phyloP scores from a whole-genome alignment of 140 eudicot species.

The Anethum foeniculum region DNA sequence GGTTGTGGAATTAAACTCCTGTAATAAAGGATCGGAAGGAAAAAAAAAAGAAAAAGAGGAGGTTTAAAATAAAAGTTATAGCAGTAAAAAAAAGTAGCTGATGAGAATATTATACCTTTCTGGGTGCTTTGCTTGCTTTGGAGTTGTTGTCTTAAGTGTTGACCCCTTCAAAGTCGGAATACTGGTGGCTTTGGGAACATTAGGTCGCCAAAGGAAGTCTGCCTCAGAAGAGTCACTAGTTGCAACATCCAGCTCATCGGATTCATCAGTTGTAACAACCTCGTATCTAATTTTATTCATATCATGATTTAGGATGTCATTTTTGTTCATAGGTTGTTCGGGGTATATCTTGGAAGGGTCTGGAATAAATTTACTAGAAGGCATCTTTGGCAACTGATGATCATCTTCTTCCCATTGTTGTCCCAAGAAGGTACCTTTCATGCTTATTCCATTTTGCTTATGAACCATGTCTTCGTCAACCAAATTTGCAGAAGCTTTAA shows the following conservation, averaged over 20 bases:
- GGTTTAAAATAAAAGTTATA: not conserved
- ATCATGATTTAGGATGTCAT: not conserved
- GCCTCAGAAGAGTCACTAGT: conserved; percentile 47
- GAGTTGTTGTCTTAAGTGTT: conserved; percentile 27
- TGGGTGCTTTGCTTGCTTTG: conserved; percentile 21
- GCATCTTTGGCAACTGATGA: conserved; percentile 20
- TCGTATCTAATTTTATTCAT: conserved; percentile 15
- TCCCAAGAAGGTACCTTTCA: not conserved
- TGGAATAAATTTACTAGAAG: conserved; percentile 11
- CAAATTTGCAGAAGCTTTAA: conserved; percentile 25
- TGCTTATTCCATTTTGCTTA: conserved; percentile 19
- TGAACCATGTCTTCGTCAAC: conserved; percentile 35
- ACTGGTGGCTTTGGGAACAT: conserved; percentile 23
- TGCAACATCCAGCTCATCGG: conserved; percentile 37
- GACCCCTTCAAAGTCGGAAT: conserved; percentile 28
- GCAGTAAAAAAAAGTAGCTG: not conserved
- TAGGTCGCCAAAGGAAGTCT: conserved; percentile 25
- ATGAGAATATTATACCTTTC: conserved; percentile 30
- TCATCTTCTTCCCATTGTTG: conserved; percentile 25
- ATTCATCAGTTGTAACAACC: conserved; percentile 20
- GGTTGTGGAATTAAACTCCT: conserved; percentile 50
- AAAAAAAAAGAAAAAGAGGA: not conserved
- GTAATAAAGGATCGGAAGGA: not conserved
- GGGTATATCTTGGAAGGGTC: conserved; percentile 26
- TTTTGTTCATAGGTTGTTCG: conserved; percentile 11